Base-by-base conservation (phyloP, 257 asterid species). In the Ophiorrhiza pumila region DNA sequence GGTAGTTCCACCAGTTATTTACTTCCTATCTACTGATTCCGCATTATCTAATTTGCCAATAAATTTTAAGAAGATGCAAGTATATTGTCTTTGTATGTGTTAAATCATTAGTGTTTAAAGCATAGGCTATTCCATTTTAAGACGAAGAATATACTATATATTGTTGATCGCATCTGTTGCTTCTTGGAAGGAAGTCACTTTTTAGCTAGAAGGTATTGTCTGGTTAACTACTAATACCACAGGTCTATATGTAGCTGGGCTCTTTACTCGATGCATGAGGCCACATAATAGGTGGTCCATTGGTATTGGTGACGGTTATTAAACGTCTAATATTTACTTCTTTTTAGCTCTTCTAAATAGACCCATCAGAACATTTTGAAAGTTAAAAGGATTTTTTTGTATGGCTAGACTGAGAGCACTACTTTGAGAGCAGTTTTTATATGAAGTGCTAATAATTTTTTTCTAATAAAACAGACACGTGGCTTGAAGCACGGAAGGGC, bases 401-500 rank as follows among this genome's bases (percentile, higher is more conserved):
- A 32, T 15, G 42, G 29, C 20, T 50, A 49, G 25, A 59, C 2
- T 12, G 12, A 11, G 55, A 22, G 47, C 6, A n/a, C 42, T 34
- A 45, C 64, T 68, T 8, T 9, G 18, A 4, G 65, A 37, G 57
- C 20, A 29, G 22, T 15, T 64, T 47, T 60, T 50, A 8, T 13
- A 46, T 25, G 20, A 39, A 68, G 56, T 45, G 39, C 55, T 57
- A 14, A 55, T 46, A 20, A 50, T 68, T 45, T 49, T 70, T 37
- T 57, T 50, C 56, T 59, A 39, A 57, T 65, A 15, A 50, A 70
- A 74, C 82, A 95, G 99, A 95, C 99, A 10, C 84, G 91, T 46
- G 99, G 98, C 53, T 85, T 95, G 91, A 95, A 95, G 89, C 97
- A 95, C 32, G 99, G 98, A 58, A 89, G 99, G 83, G 98, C 99